Evolutionary conservation across 192 early-diverging fungal genomes (phyloP).

Genomic region (Haplosporangium gracile): DNA sequence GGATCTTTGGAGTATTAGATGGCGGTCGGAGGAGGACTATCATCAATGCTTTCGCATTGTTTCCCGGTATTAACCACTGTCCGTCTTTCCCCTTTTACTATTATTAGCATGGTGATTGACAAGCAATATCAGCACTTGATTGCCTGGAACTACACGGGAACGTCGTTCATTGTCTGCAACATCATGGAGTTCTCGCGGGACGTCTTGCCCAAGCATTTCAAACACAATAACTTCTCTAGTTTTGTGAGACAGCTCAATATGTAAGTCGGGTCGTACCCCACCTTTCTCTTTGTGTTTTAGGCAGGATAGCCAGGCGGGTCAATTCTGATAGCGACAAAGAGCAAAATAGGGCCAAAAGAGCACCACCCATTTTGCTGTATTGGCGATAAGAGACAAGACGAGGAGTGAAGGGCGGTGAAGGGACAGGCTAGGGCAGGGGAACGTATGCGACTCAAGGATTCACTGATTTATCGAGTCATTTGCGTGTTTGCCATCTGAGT

Average conservation of each 20-base stretch:
- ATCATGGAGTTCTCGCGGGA: constrained; percentile 92
- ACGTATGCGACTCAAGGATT: neutral
- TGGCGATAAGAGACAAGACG: neutral
- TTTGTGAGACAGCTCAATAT: constrained; percentile 92
- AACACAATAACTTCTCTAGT: constrained; percentile 92
- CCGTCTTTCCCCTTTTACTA: neutral
- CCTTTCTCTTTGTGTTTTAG: neutral
- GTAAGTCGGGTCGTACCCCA: constrained; percentile 55
- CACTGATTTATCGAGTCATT: too few relatives aligned
- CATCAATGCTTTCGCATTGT: neutral
- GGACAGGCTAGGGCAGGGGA: neutral
- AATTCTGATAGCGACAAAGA: neutral
- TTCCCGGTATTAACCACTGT: neutral
- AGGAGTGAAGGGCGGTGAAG: neutral
- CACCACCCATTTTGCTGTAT: neutral
- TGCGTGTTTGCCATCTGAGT: too few relatives aligned
- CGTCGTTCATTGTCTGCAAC: constrained; percentile 92
- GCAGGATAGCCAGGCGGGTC: neutral
- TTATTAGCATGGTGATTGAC: constrained; percentile 84
- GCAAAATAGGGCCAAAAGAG: neutral
- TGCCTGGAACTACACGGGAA: constrained; percentile 89
- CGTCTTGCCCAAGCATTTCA: constrained; percentile 93
- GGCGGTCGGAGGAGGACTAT: neutral
- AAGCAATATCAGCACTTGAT: constrained; percentile 89
- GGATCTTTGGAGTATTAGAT: neutral